Conservation (phyloP, 176 grass and related monocot genomes). For the Oryza brachyantha region DNA sequence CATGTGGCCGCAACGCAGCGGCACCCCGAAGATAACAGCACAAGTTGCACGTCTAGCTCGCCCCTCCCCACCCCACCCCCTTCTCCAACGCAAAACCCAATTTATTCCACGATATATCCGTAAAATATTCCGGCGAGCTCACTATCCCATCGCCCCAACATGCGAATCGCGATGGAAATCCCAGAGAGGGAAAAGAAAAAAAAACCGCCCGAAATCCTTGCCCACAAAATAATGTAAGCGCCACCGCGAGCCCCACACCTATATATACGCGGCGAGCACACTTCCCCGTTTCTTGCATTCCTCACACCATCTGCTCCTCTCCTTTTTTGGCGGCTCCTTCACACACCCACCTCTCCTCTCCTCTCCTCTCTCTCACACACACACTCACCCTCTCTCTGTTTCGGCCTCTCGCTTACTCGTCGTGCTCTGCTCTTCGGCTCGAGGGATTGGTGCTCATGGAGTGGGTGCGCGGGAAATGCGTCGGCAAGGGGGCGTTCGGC, state of each 20-base stretch:
- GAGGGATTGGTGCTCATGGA: background rate
- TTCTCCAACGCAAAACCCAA: background rate
- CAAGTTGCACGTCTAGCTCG: conserved; percentile 23
- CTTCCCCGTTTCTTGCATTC: conserved; percentile 26
- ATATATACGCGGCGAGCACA: conserved; percentile 40
- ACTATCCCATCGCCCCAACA: conserved; percentile 35
- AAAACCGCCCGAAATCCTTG: background rate
- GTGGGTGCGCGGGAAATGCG: conserved; percentile 68
- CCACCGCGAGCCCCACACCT: conserved; percentile 25
- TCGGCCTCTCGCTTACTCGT: background rate
- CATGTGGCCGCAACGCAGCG: conserved; percentile 36
- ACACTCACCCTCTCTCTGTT: background rate
- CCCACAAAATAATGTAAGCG: conserved; percentile 36
- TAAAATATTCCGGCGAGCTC: conserved; percentile 24
- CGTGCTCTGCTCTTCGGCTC: conserved; percentile 2
- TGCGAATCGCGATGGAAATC: conserved; percentile 26
- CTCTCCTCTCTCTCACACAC: conserved; percentile 11
- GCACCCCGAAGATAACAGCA: conserved; percentile 36
- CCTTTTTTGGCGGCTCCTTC: background rate
- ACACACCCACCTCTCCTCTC: conserved; percentile 12
- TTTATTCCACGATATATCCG: conserved; percentile 30
- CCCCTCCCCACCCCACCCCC: background rate
- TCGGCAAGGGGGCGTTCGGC: conserved; percentile 80
- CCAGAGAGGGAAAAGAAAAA: background rate
- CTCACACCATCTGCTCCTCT: conserved; percentile 18